Percentiles rank a stretch among this genome's conserved stretches.
These are phyloP conservation scores for Ophiostoma tasmaniense DNA, from an alignment of 2,329 filamentous ascomycete genomes.

Conservation along the genomic window DNA sequence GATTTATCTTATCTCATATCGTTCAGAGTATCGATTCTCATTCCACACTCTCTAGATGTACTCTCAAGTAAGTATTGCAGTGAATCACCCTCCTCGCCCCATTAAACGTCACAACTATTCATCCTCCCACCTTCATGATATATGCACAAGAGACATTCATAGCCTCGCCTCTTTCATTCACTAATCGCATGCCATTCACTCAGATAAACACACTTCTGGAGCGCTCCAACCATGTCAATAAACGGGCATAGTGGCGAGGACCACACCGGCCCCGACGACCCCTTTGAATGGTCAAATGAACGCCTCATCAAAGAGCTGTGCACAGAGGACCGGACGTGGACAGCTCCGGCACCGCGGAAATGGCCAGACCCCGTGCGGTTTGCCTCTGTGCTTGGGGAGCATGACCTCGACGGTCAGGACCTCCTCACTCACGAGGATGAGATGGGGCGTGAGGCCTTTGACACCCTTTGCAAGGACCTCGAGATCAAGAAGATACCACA, in stretches of 20 bases:
- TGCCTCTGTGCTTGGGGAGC: slow-evolving; percentile 46
- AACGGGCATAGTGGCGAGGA: slow-evolving; percentile 17
- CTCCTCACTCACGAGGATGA: slow-evolving; percentile 51
- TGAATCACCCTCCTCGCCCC: not conserved
- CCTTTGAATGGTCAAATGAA: slow-evolving; percentile 64
- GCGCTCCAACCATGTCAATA: slow-evolving; percentile 12
- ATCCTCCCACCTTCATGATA: not conserved
- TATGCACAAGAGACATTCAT: not conserved
- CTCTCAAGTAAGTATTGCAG: not conserved
- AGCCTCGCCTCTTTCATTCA: not conserved
- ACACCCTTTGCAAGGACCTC: slow-evolving; percentile 45
- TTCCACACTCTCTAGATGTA: not conserved
- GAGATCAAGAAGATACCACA: slow-evolving; percentile 50
- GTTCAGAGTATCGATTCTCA: not conserved
- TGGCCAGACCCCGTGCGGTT: slow-evolving; percentile 47
- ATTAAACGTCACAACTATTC: not conserved
- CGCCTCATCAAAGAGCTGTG: slow-evolving; percentile 60
- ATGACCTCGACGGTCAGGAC: slow-evolving; percentile 57
- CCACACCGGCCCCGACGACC: slow-evolving; percentile 40
- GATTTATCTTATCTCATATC: not conserved
- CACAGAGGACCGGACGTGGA: slow-evolving; percentile 42
- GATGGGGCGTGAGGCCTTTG: slow-evolving; percentile 31
- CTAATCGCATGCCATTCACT: not conserved
- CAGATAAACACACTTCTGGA: not conserved
- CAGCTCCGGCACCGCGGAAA: slow-evolving; percentile 27